These are phyloP conservation scores for Uronychia setigera DNA, from an alignment of 73 alveolate species.

Conservation along the genomic window DNA sequence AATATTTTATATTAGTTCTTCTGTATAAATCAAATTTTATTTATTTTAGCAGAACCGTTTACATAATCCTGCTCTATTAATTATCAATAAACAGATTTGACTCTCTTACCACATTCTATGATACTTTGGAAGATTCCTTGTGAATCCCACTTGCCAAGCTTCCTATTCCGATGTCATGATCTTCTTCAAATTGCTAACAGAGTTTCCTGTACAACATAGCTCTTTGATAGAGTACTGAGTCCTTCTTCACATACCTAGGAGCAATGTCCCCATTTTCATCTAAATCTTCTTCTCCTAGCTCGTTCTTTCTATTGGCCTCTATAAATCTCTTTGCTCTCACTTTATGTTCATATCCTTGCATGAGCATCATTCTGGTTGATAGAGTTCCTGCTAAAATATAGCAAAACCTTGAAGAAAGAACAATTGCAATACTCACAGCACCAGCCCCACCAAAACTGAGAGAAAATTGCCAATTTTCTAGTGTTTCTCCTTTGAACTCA, in stretches of 20 bases:
- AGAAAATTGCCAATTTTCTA: neutral
- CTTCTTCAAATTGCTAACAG: slow-evolving; percentile 22
- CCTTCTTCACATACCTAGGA: slow-evolving; percentile 25
- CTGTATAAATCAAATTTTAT: too few species aligned
- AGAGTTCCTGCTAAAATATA: neutral
- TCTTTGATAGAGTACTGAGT: slow-evolving; percentile 38
- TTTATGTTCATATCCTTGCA: neutral
- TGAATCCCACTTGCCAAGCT: slow-evolving; percentile 8
- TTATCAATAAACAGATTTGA: too few species aligned
- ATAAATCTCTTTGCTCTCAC: neutral
- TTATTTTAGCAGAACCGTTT: too few species aligned
- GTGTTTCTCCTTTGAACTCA: slow-evolving; percentile 6
- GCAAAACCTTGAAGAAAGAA: neutral
- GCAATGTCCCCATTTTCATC: slow-evolving; percentile 25
- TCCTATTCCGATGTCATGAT: slow-evolving; percentile 7
- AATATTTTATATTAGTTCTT: too few species aligned
- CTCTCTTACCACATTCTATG: too few species aligned
- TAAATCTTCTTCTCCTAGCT: slow-evolving; percentile 16
- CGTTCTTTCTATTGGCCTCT: neutral
- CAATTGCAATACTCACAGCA: neutral
- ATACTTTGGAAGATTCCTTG: slow-evolving; percentile 26
- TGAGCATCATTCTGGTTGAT: neutral
- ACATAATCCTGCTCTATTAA: too few species aligned
- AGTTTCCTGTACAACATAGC: slow-evolving; percentile 33
- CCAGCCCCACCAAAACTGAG: neutral